Base-by-base conservation (phyloP, 352 stramenopile genomes). In the Phytophthora sojae region DNA sequence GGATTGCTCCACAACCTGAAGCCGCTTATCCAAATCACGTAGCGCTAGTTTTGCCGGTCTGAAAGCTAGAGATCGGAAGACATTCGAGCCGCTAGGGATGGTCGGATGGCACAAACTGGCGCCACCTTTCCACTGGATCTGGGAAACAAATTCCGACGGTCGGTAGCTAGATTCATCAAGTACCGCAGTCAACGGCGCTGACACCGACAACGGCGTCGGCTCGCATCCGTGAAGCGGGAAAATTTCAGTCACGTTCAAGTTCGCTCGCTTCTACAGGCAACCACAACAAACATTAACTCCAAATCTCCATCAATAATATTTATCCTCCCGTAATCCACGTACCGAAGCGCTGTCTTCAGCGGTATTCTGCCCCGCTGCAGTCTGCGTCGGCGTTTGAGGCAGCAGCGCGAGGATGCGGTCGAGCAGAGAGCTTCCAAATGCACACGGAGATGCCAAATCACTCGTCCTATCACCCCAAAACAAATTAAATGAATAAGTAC, bases 41-140 rank as follows among this genome's bases (percentile, higher is more conserved):
- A 95, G 71, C 29, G 88, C 88, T 6, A 91, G 64, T 55, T 93
- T 92, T 19, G 88, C 82, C 9, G 87, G 79, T 39, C 75, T 63
- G 35, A 91, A 89, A 3, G 80, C 84, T 21, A 93, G 69, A 11
- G 85, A 90, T n/a, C 83, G 77, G 71, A 95, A 92, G 2, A 81
- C 77, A 57, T 80, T 88, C 25, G 75, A 76, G 7, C 77, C 80
- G 25, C 71, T 79, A 1, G 75, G 70, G 21, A 77, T 76, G 6
- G 72, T 75, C 8, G 84, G 73, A 69, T 93, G 88, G 29, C 84
- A 92, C 25, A 95, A 66, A 54, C 64, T 89, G 1, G 75, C 85
- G 45, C 88, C 88, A n/a, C 84, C 85, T 44, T 86, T 88, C 85
- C 84, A 95, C 23, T 75, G 66, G 17, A 93, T 83, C 2, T 78